Percentiles rank a stretch among this genome's conserved stretches.
Conservation (phyloP, 2,329 filamentous ascomycete species). For the Cryoendolithus antarcticus region DNA sequence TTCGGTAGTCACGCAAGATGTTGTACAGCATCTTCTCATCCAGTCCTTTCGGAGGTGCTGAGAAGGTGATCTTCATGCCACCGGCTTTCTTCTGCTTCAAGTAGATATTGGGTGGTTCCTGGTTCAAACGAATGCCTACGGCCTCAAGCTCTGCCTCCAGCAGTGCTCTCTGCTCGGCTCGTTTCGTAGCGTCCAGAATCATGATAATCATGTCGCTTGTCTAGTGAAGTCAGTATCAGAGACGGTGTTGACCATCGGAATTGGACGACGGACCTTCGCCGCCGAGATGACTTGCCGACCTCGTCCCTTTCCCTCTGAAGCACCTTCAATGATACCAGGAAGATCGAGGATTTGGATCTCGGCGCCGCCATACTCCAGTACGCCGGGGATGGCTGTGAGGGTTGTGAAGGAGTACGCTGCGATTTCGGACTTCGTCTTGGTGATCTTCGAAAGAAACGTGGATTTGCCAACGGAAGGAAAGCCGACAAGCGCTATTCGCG, state of each 20-base stretch:
- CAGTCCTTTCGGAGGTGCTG: conserved; percentile 72
- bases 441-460: conserved; percentile 94
- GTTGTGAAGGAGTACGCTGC: conserved; percentile 97
- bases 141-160: conserved; percentile 89
- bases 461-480: conserved; percentile 98
- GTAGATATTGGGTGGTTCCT: conserved; percentile 95
- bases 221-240: conserved; percentile 21
- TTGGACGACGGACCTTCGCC: conserved; percentile 50
- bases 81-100: conserved; percentile 91
- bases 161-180: conserved; percentile 79
- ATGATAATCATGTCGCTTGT: conserved; percentile 95
- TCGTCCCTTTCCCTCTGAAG: conserved; percentile 87
- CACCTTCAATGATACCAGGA: conserved; percentile 95
- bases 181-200: conserved; percentile 93
- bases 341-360: conserved; percentile 97
- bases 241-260: background rate
- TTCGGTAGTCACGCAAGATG: conserved; percentile 96
- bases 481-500: conserved; percentile 91
- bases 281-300: conserved; percentile 94
- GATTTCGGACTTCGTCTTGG: conserved; percentile 92
- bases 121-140: conserved; percentile 86
- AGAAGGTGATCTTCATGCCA: conserved; percentile 98
- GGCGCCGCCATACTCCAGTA: conserved; percentile 92
- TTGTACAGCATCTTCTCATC: conserved; percentile 99
- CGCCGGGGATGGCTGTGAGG: conserved; percentile 89